Evolutionary conservation across 306 rosid genomes (phyloP).

Genomic region (Cucumis melo): DNA sequence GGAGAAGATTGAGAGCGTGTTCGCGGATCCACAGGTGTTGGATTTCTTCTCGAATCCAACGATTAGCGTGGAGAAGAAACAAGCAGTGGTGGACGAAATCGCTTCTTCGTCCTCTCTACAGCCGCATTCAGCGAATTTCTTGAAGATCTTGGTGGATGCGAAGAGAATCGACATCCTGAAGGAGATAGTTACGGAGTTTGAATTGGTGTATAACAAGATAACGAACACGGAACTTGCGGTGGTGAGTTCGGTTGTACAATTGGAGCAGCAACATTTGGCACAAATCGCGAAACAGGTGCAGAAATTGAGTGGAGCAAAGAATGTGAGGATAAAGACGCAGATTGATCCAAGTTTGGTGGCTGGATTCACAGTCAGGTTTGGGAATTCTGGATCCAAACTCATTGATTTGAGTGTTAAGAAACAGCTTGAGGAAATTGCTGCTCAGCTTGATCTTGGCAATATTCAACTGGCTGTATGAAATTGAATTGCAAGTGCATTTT

Average conservation of each 20-base stretch:
- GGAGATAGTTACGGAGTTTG: constrained; percentile 59
- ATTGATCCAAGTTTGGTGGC: constrained; percentile 69
- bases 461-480: constrained; percentile 31
- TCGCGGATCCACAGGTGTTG: constrained; percentile 31
- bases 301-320: constrained; percentile 73
- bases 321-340: constrained; percentile 63
- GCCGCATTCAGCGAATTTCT: constrained; percentile 57
- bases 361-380: constrained; percentile 76
- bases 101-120: constrained; percentile 25
- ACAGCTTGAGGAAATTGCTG: constrained; percentile 80
- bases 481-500: not conserved
- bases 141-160: constrained; percentile 45
- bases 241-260: constrained; percentile 78
- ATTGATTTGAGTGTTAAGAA: constrained; percentile 91
- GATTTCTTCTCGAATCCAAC: constrained; percentile 51
- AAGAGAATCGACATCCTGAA: constrained; percentile 38
- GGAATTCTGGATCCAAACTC: constrained; percentile 58
- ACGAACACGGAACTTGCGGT: constrained; percentile 62
- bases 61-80: constrained; percentile 28
- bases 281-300: constrained; percentile 96
- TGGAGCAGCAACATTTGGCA: constrained; percentile 79
- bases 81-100: constrained; percentile 30
- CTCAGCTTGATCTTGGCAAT: constrained; percentile 70
- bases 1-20: constrained; percentile 56
- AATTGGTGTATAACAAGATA: constrained; percentile 33